These are phyloP conservation scores for Canna indica DNA, from an alignment of 176 grass and related monocot genomes.

Conservation along the genomic window DNA sequence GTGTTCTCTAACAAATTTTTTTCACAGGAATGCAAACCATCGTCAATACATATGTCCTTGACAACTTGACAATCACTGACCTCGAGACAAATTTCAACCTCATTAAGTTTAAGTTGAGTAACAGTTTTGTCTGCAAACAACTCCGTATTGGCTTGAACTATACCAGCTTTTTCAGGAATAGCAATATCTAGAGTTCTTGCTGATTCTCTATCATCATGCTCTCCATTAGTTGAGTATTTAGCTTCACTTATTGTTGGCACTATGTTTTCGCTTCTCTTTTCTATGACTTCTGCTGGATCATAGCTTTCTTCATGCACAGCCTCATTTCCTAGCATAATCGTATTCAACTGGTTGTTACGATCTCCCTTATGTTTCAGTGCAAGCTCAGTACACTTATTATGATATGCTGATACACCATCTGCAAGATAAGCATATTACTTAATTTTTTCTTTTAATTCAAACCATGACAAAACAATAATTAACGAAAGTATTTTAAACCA, in stretches of 20 bases:
- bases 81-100: background rate
- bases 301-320: background rate
- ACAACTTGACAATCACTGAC: background rate
- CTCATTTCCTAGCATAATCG: background rate
- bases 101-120: background rate
- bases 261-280: background rate
- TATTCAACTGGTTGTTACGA: background rate
- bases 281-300: background rate
- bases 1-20: slow-evolving; percentile 2
- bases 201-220: background rate
- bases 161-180: background rate
- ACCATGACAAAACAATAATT: background rate
- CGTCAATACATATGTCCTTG: slow-evolving; percentile 13
- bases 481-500: background rate
- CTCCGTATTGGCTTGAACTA: background rate
- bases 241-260: background rate
- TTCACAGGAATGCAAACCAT: background rate
- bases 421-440: no score
- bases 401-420: background rate
- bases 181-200: background rate
- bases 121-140: background rate
- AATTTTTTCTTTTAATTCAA: no score
- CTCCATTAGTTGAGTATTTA: background rate
- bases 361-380: background rate
- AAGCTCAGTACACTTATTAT: background rate